Evolutionary conservation across 495 filamentous ascomycete species (phyloP), one percentile per base, ranked within the genome.

Genomic region (Hypomontagnella submonticulosa): DNA sequence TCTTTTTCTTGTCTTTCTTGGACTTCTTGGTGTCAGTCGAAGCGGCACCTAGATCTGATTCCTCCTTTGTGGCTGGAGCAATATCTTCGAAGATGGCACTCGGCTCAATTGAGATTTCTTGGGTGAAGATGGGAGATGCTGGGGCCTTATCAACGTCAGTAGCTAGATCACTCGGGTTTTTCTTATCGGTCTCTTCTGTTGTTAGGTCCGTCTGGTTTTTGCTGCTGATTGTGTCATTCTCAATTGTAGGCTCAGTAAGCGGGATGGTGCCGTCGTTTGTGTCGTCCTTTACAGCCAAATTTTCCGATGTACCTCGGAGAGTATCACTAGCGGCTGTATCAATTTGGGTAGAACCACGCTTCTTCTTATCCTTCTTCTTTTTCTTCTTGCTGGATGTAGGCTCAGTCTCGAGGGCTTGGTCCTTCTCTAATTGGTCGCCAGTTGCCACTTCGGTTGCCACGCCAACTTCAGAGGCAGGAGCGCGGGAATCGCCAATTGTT

Each of bases 1-100:
- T 66, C 27, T 61, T 67, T 52, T 76, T 63, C 58, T 73, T 73
- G 30, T 61, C 67, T 62, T 75, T 71, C 41, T 73, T 71, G 7
- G 70, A 55, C 11, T 49, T 61, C 44, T 63, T 53, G 6, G 18
- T 47, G 20, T 34, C 42, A 11, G 55, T 52, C 18, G 62, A 34
- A n/a, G 16, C 47, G 11, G 41, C 16, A 47, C 18, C 52, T 13
- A 19, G 13, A 27, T 61, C 60, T 16, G 30, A 43, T 8, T 47
- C 46, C 27, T 68, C 56, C 13, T 51, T 57, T 58, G 42, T 23
- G 36, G 49, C 30, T 43, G 64, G 58, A 19, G 52, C 20, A 4
- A 13, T 32, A 32, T 63, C 18, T 55, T 63, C 34, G 1, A 53
- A 36, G 27, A 50, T 33, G 3, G 38, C 15, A 30, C 15, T 63